These are phyloP conservation scores for Eimeria necatrix DNA, from an alignment of 169 alveolate genomes.

Conservation along the genomic window DNA sequence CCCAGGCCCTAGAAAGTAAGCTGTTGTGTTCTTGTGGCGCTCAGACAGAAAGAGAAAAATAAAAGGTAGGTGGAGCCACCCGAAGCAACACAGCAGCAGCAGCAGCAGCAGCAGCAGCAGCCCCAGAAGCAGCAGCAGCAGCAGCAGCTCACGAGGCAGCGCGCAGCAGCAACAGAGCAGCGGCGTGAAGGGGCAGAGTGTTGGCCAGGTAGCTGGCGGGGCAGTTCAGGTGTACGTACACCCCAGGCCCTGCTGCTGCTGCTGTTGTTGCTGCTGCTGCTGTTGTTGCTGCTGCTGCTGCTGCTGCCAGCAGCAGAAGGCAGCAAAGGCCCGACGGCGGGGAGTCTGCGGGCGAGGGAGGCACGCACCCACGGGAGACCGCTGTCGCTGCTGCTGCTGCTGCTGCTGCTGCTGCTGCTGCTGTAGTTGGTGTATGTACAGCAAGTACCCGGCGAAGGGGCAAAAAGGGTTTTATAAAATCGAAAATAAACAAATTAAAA, in stretches of 20 bases:
- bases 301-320: no score
- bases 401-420: no score
- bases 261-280: no score
- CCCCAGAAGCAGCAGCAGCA: neutral
- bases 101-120: neutral
- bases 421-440: no score
- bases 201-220: neutral
- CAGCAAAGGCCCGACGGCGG: neutral
- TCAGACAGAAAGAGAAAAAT: neutral
- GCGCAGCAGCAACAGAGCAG: constrained; percentile 16
- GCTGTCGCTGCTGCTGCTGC: neutral
- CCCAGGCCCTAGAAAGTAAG: neutral
- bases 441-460: no score
- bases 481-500: no score
- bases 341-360: neutral
- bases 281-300: no score
- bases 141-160: no score
- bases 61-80: neutral
- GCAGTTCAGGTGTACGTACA: neutral
- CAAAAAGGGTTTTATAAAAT: no score
- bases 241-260: neutral
- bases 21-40: neutral
- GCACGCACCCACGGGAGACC: neutral
- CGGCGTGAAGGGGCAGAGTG: neutral
- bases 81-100: neutral